Base-by-base conservation (phyloP, 192 early-diverging fungal species). In the Backusella liffmaniae region DNA sequence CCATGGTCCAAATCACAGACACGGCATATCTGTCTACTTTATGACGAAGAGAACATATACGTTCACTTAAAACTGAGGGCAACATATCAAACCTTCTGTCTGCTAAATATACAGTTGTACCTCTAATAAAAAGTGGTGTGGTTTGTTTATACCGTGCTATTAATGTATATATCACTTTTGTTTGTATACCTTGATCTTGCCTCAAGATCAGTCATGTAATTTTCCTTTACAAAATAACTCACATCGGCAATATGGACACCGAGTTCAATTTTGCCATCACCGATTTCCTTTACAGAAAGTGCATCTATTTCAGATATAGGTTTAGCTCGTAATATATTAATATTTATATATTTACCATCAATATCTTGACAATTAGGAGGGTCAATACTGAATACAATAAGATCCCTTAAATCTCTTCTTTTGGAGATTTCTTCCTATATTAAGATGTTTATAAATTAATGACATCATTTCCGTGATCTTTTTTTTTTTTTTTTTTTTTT, bases 71-170 rank as follows among this genome's bases (percentile, higher is more conserved):
- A 0, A 92, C 87, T 44, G 88, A 87, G 4, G 93, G 93, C 10
- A 94, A 74, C 93, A 94, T 94, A 80, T 94, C 92, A 82, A 94
- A 94, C 34, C 93, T 84, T 10, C 93, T 85, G 84, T 94, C 93
- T 6, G 93, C 91, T 67, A 94, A 74, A 67, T 94, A 94, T 16
- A 94, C 90, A 0, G 93, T 94, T 0, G 93, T 93, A 26, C 90
- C 92, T 66, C 93, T 83, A 70, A 73, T 12, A 51, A 32, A 37
- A 36, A 13, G 4, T 66, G 7, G 10, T 39, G 37, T 10, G 37
- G 32, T 32, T 26, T 59, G 12, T 66, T 26, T 21, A 39, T 10
- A 37, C 5, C 5, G 21, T 26, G n/a, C 4, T 37, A 6, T 29
- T 66, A 15, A n/a, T 23, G 0, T 72, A 30, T 35, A 12, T 56